A percentile compares a stretch with the other conserved stretches of the same genome.
These are phyloP conservation scores for Candida smagusa DNA, from an alignment of 1,139 yeast genomes.

Conservation along the genomic window DNA sequence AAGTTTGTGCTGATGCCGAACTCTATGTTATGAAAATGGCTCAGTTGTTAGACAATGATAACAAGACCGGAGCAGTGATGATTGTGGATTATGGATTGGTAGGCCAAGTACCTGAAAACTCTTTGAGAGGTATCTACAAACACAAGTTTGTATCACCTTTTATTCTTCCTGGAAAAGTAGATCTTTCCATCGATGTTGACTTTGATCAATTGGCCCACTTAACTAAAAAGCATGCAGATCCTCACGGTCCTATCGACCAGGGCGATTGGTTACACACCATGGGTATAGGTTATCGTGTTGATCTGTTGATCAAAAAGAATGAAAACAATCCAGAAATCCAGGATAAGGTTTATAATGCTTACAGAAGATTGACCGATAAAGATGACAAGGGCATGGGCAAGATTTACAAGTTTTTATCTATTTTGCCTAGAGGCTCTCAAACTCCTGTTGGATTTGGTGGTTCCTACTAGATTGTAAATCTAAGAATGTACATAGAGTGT, in stretches of 20 bases:
- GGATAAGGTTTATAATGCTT: conserved; percentile 53
- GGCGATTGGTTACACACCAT: conserved; percentile 77
- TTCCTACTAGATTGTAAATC: not conserved
- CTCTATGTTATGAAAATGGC: conserved; percentile 47
- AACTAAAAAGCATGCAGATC: conserved; percentile 18
- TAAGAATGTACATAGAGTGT: no score
- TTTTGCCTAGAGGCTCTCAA: conserved; percentile 48
- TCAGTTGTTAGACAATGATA: conserved; percentile 33
- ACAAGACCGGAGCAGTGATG: conserved; percentile 58
- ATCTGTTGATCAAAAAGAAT: conserved; percentile 42
- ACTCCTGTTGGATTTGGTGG: conserved; percentile 35
- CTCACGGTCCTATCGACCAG: conserved; percentile 66
- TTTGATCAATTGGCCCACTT: conserved; percentile 51
- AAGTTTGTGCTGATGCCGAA: conserved; percentile 75
- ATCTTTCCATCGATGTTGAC: conserved; percentile 82
- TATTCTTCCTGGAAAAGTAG: conserved; percentile 72
- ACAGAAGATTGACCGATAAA: conserved; percentile 61
- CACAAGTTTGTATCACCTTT: conserved; percentile 82
- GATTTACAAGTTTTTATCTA: conserved; percentile 68
- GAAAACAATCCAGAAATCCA: conserved; percentile 30
- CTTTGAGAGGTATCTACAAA: conserved; percentile 69
- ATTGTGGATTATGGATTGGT: conserved; percentile 77
- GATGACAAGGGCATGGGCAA: conserved; percentile 72
- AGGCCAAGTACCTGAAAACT: conserved; percentile 59
- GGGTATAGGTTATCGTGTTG: conserved; percentile 74